phyloP scores from a whole-genome alignment of 169 alveolate species.

The Eimeria necatrix region DNA sequence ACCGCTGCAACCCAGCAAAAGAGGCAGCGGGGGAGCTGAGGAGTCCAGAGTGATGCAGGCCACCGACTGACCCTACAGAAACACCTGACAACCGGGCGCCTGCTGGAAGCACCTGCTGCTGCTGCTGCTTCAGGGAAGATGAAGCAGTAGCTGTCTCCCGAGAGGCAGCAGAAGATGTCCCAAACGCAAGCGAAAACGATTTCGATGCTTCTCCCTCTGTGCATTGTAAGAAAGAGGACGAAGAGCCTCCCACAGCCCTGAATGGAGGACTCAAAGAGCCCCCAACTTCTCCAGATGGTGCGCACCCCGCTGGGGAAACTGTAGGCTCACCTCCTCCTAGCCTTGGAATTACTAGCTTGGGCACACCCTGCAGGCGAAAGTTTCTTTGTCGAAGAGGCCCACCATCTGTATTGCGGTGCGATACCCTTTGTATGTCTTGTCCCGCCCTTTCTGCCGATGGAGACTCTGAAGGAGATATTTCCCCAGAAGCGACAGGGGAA shows the following conservation, averaged over 20 bases:
- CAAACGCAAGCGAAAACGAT: not conserved
- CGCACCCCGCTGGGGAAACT: not conserved
- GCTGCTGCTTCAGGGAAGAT: not conserved
- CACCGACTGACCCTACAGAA: constrained; percentile 3
- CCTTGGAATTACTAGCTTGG: constrained; percentile 63
- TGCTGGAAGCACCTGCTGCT: constrained; percentile 44
- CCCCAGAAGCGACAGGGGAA: constrained; percentile 54
- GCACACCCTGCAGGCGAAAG: constrained; percentile 67
- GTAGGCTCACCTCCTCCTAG: constrained; percentile 36
- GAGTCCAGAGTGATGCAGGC: constrained; percentile 17
- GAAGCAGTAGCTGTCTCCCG: constrained; percentile 2
- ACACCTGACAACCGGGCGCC: constrained; percentile 54
- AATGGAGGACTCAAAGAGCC: not conserved
- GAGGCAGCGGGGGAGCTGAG: constrained; percentile 52
- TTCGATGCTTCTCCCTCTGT: constrained; percentile 20
- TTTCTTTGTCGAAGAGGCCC: constrained; percentile 59
- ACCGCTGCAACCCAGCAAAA: constrained; percentile 48
- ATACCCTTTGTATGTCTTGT: constrained; percentile 18
- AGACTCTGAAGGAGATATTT: constrained; percentile 32
- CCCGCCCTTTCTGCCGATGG: not conserved
- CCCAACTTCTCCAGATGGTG: not conserved
- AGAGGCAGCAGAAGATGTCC: constrained; percentile 19
- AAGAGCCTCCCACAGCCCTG: constrained; percentile 6
- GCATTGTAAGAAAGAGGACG: not conserved
- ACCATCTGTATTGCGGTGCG: not conserved